phyloP scores from a whole-genome alignment of 108 stramenopile species.

The Epithemia pelagica region DNA sequence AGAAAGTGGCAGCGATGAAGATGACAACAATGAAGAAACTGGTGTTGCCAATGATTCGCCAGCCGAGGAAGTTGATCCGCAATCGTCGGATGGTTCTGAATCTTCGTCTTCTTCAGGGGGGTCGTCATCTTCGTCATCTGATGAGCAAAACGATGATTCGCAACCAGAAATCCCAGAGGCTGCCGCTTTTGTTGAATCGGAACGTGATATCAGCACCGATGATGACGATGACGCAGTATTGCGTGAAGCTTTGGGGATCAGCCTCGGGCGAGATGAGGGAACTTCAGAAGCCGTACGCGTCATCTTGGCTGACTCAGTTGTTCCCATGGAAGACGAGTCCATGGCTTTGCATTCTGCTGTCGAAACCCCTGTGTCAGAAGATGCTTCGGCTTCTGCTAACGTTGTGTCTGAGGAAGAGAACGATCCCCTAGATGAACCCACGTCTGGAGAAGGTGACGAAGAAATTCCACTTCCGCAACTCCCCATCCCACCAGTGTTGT shows the following conservation, averaged over 20 bases:
- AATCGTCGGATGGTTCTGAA: slow-evolving; percentile 7
- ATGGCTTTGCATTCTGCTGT: slow-evolving; percentile 11
- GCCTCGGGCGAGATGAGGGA: neutral
- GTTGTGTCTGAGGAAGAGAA: slow-evolving; percentile 1
- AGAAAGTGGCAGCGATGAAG: slow-evolving; percentile 9
- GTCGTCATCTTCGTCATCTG: slow-evolving; percentile 29
- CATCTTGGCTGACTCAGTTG: neutral
- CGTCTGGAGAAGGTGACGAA: slow-evolving; percentile 4
- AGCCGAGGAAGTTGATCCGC: neutral
- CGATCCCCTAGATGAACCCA: slow-evolving; percentile 3
- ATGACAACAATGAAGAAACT: slow-evolving; percentile 18
- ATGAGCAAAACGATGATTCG: neutral
- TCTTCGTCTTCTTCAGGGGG: slow-evolving; percentile 17
- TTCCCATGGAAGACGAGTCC: neutral
- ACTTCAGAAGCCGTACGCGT: neutral
- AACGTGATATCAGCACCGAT: slow-evolving; percentile 11
- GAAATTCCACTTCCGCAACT: slow-evolving; percentile 25
- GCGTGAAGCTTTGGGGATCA: slow-evolving; percentile 23
- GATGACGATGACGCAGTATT: slow-evolving; percentile 28
- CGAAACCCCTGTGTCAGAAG: slow-evolving; percentile 12
- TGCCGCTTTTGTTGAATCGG: slow-evolving; percentile 11
- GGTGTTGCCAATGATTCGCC: slow-evolving; percentile 8
- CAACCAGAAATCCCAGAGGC: slow-evolving; percentile 1
- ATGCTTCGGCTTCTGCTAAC: slow-evolving; percentile 6
- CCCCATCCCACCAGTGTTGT: slow-evolving; percentile 19